Conservation (phyloP, 2,329 filamentous ascomycete species). For the Xylariales sp. region DNA sequence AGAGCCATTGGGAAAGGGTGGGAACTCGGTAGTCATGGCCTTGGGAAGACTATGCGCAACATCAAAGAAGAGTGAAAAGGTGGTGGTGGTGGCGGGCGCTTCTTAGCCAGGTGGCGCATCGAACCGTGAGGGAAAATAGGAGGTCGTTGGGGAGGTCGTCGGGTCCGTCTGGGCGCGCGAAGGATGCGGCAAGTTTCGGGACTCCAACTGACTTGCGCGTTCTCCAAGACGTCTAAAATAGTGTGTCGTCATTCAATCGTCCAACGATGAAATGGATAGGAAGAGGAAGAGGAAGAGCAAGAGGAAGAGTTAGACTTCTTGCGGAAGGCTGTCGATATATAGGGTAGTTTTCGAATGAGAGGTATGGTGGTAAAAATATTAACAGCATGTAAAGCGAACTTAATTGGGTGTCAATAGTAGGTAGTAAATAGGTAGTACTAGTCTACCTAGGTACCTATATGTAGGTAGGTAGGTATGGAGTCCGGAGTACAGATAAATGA, state of each 20-base stretch:
- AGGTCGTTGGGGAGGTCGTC: constrained; percentile 14
- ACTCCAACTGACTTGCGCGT: constrained; percentile 5
- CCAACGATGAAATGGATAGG: not conserved
- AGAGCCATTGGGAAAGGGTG: constrained; percentile 49
- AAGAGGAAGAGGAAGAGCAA: constrained; percentile 1
- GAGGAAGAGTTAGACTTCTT: not conserved
- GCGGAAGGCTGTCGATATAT: constrained; percentile 7
- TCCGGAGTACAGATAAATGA: not conserved
- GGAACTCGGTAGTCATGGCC: constrained; percentile 51
- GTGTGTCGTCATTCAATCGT: constrained; percentile 18
- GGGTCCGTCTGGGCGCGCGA: not conserved
- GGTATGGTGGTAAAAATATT: constrained; percentile 1
- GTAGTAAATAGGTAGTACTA: too few species aligned
- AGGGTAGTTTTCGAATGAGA: constrained; percentile 1
- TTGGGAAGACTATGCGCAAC: constrained; percentile 36
- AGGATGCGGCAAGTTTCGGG: constrained; percentile 10
- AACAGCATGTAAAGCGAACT: constrained; percentile 2
- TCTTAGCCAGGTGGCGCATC: constrained; percentile 35
- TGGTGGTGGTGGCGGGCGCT: constrained; percentile 20
- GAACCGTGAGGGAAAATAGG: constrained; percentile 25
- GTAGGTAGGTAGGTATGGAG: too few species aligned
- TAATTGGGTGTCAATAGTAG: constrained; percentile 18
- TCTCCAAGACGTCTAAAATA: constrained; percentile 1
- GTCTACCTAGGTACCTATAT: too few species aligned
- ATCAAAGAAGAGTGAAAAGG: constrained; percentile 32